phyloP scores from a whole-genome alignment of 768 basidiomycete species.

The Termitomyces sp. region DNA sequence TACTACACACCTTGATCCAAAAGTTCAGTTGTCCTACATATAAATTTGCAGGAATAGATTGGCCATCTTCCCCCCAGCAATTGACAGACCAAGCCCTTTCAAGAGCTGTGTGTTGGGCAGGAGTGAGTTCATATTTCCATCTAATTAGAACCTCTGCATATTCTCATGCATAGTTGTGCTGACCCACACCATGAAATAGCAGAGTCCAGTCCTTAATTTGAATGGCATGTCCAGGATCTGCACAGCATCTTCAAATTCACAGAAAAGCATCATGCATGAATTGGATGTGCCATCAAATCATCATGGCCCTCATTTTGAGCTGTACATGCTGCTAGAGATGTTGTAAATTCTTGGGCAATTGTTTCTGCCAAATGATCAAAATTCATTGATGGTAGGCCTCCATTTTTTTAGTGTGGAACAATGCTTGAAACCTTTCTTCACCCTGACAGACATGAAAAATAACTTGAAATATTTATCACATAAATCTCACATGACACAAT shows the following conservation, averaged over 20 bases:
- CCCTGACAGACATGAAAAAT: not conserved
- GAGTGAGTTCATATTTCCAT: not conserved
- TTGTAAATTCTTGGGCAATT: not conserved
- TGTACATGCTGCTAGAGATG: not conserved
- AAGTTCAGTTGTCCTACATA: constrained; percentile 24
- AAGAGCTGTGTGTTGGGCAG: not conserved
- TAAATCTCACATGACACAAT: constrained; percentile 18
- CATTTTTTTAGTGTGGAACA: not conserved
- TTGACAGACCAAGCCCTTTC: constrained; percentile 26
- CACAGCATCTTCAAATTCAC: constrained; percentile 25
- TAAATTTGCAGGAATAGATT: constrained; percentile 24
- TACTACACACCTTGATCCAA: not conserved
- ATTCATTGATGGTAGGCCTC: not conserved
- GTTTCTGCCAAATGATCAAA: not conserved
- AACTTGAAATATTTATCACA: not conserved
- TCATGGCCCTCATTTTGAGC: not conserved
- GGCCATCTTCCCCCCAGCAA: constrained; percentile 20
- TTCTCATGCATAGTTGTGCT: constrained; percentile 30
- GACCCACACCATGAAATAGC: constrained; percentile 25
- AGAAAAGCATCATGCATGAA: constrained; percentile 28
- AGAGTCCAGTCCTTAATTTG: constrained; percentile 22
- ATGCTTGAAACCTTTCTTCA: not conserved
- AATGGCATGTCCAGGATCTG: constrained; percentile 25
- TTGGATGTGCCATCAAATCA: constrained; percentile 13
- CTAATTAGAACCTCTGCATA: constrained; percentile 12